Evolutionary conservation across 2,329 filamentous ascomycete species (phyloP).

Genomic region (Zarea fungicola): DNA sequence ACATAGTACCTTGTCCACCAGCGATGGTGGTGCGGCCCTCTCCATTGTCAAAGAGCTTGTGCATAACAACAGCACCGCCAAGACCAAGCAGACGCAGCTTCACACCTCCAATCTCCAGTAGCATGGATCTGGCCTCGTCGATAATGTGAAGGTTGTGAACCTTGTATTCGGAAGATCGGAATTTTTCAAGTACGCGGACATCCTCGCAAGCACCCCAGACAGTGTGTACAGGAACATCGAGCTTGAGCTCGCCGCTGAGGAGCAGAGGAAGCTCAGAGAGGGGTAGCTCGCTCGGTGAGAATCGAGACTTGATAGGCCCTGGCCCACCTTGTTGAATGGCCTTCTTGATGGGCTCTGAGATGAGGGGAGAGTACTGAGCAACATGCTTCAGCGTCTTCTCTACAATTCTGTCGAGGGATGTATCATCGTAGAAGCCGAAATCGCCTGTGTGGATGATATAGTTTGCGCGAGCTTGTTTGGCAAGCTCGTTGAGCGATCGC

Average conservation of each 20-base stretch:
- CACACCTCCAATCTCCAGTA: constrained; percentile 90
- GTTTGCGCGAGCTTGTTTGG: constrained; percentile 88
- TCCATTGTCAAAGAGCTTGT: constrained; percentile 98
- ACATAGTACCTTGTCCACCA: constrained; percentile 98
- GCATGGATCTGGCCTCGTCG: constrained; percentile 92
- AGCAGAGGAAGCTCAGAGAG: constrained; percentile 90
- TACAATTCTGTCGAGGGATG: constrained; percentile 91
- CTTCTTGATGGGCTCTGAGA: constrained; percentile 71
- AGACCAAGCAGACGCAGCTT: constrained; percentile 92
- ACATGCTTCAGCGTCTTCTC: constrained; percentile 99
- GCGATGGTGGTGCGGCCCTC: constrained; percentile 97
- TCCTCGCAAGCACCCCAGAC: constrained; percentile 99
- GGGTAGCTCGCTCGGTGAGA: constrained; percentile 73
- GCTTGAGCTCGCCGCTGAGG: constrained; percentile 78
- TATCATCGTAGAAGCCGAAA: constrained; percentile 98
- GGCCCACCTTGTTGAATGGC: constrained; percentile 59
- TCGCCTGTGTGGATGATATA: constrained; percentile 99
- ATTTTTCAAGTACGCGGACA: constrained; percentile 94
- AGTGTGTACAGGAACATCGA: constrained; percentile 96
- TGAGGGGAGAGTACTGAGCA: constrained; percentile 93
- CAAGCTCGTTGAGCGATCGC: constrained; percentile 91
- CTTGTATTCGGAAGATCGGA: constrained; percentile 96
- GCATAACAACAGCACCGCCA: constrained; percentile 96
- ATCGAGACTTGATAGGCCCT: constrained; percentile 80
- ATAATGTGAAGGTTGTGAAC: constrained; percentile 97